Percentiles rank a stretch among this genome's conserved stretches.
Evolutionary conservation across 139 green algal species (phyloP).

Genomic region (Chlorella sp.): DNA sequence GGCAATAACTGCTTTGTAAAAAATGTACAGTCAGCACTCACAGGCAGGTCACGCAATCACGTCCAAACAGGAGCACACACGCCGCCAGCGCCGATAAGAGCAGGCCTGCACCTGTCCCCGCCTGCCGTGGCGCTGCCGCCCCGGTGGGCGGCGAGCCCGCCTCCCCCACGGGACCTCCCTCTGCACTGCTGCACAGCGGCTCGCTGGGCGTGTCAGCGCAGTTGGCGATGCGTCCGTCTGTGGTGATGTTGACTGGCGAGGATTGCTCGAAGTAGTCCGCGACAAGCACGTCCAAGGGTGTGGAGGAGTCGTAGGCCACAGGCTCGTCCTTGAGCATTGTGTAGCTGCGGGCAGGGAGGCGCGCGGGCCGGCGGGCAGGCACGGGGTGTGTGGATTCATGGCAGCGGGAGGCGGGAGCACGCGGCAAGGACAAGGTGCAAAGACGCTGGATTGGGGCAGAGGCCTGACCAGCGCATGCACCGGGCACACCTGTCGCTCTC

Average conservation of each 20-base stretch:
- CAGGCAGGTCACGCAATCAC: too few species aligned
- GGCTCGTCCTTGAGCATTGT: neutral
- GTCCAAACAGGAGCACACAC: too few species aligned
- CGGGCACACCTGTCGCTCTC: neutral
- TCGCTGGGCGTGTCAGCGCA: neutral
- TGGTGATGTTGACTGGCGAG: neutral
- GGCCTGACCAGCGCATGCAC: neutral
- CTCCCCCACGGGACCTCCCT: neutral
- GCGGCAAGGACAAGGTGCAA: neutral
- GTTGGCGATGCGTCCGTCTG: constrained; percentile 1
- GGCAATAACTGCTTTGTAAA: too few species aligned
- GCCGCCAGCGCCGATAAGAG: too few species aligned
- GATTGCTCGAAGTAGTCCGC: neutral
- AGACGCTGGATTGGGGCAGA: neutral
- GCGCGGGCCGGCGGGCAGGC: too few species aligned
- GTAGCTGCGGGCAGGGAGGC: neutral
- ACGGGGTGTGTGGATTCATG: neutral
- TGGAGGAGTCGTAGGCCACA: neutral
- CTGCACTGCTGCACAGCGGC: neutral
- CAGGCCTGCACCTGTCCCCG: too few species aligned
- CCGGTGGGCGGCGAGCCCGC: neutral
- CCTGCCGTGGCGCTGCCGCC: neutral
- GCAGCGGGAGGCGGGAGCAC: neutral
- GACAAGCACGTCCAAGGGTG: neutral
- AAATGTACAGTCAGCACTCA: too few species aligned